phyloP scores from a whole-genome alignment of 441 rosid species.

The Arabidopsis lyrata region DNA sequence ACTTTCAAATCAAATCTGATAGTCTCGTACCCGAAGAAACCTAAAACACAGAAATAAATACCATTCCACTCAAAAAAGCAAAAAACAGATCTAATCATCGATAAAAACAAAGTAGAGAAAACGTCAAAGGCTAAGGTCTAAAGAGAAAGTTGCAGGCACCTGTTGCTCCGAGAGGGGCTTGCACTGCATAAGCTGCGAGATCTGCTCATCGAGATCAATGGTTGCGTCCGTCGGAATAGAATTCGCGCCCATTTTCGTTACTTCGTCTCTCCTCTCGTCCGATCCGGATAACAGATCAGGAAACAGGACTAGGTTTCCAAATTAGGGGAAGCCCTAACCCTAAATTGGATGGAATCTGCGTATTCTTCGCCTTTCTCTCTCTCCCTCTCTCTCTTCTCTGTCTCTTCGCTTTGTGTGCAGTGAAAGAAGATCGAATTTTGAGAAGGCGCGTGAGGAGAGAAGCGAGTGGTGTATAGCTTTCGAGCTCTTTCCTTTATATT shows the following conservation, averaged over 20 bases:
- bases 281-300: slow-evolving; percentile 41
- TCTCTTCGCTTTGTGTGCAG: slow-evolving; percentile 40
- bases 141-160: slow-evolving; percentile 44
- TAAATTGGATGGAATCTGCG: slow-evolving; percentile 45
- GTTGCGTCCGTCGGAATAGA: slow-evolving; percentile 48
- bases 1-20: slow-evolving; percentile 16
- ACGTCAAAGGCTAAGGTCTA: slow-evolving; percentile 4
- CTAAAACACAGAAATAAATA: slow-evolving; percentile 16
- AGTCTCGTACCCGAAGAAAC: not conserved
- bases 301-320: slow-evolving; percentile 40
- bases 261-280: slow-evolving; percentile 25
- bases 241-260: slow-evolving; percentile 52
- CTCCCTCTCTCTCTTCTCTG: slow-evolving; percentile 33
- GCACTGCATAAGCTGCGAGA: slow-evolving; percentile 82
- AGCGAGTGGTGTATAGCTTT: slow-evolving; percentile 44
- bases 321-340: slow-evolving; percentile 53
- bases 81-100: slow-evolving; percentile 40
- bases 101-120: slow-evolving; percentile 16
- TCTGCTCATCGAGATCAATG: slow-evolving; percentile 69
- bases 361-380: slow-evolving; percentile 38
- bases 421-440: slow-evolving; percentile 42
- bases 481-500: slow-evolving; percentile 15
- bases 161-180: slow-evolving; percentile 75
- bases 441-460: slow-evolving; percentile 48
- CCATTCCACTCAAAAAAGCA: slow-evolving; percentile 1